These are phyloP conservation scores for Crotalaria pallida DNA, from an alignment of 306 rosid genomes.

Conservation along the genomic window DNA sequence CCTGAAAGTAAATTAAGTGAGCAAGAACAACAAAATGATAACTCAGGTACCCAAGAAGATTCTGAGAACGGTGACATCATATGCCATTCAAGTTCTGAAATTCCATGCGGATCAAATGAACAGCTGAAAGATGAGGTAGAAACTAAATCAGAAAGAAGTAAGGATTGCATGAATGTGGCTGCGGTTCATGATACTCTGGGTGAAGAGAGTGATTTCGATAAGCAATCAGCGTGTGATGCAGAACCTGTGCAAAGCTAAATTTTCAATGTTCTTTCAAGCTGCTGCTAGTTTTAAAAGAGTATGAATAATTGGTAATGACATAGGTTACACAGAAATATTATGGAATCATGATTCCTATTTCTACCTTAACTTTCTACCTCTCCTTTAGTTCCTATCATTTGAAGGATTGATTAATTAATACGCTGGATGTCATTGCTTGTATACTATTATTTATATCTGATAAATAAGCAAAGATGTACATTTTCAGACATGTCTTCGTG, in stretches of 20 bases:
- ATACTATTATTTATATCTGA: slow-evolving; percentile 15
- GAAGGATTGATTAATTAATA: slow-evolving; percentile 17
- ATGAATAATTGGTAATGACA: slow-evolving; percentile 24
- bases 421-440: slow-evolving; percentile 17
- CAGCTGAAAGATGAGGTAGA: slow-evolving; percentile 22
- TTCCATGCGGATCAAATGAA: slow-evolving; percentile 21
- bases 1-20: slow-evolving; percentile 20
- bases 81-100: slow-evolving; percentile 15
- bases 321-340: slow-evolving; percentile 27
- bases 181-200: slow-evolving; percentile 14
- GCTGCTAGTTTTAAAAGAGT: slow-evolving; percentile 18
- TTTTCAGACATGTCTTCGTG: not conserved
- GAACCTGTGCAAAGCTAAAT: slow-evolving; percentile 44
- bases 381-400: not conserved
- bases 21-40: slow-evolving; percentile 30
- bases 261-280: slow-evolving; percentile 18
- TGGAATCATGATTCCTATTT: slow-evolving; percentile 13
- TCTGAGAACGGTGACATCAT: slow-evolving; percentile 6
- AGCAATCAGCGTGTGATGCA: slow-evolving; percentile 36
- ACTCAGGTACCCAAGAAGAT: not conserved
- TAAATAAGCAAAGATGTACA: slow-evolving; percentile 24
- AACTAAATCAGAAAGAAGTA: slow-evolving; percentile 27
- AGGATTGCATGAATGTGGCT: slow-evolving; percentile 19
- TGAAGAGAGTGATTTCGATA: slow-evolving; percentile 20
- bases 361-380: slow-evolving; percentile 18